Evolutionary conservation across 1,139 yeast genomes (phyloP).

Genomic region (Saccharomyces hybrid): DNA sequence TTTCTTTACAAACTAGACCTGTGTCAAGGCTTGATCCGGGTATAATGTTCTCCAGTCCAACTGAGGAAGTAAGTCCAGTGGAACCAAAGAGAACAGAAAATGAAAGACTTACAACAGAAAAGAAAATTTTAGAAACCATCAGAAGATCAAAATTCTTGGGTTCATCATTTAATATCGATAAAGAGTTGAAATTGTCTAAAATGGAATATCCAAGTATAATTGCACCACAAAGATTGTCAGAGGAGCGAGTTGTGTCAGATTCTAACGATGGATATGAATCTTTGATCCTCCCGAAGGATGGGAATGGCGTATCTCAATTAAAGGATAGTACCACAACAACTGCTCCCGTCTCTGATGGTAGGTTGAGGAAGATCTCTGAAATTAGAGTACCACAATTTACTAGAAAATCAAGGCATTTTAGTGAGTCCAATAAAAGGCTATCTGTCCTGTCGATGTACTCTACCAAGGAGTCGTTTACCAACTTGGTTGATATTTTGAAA

Average conservation of each 20-base stretch:
- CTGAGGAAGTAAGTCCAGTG: constrained; percentile 1
- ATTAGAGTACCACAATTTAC: constrained; percentile 65
- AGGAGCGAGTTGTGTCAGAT: constrained; percentile 12
- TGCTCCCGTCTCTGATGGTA: constrained; percentile 11
- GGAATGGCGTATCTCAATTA: constrained; percentile 20
- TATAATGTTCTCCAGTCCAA: constrained; percentile 14
- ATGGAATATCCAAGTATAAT: constrained; percentile 13
- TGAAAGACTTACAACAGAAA: constrained; percentile 17
- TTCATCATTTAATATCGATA: constrained; percentile 37
- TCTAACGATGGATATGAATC: constrained; percentile 14
- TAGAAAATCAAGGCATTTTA: constrained; percentile 55
- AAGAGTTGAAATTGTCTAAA: constrained; percentile 35
- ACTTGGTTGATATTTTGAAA: constrained; percentile 49
- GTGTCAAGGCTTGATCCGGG: constrained; percentile 66
- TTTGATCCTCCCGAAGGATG: constrained; percentile 21
- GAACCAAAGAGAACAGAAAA: constrained; percentile 6
- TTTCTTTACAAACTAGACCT: constrained; percentile 46
- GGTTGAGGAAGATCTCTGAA: constrained; percentile 46
- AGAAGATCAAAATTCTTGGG: constrained; percentile 39
- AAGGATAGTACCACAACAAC: constrained; percentile 17
- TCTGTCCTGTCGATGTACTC: constrained; percentile 66
- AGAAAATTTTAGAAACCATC: constrained; percentile 33
- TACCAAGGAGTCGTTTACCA: constrained; percentile 56
- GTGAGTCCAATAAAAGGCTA: constrained; percentile 56
- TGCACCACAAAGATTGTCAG: constrained; percentile 3